Base-by-base conservation (phyloP, 1,284 basidiomycete genomes). In the Tremellales sp. region DNA sequence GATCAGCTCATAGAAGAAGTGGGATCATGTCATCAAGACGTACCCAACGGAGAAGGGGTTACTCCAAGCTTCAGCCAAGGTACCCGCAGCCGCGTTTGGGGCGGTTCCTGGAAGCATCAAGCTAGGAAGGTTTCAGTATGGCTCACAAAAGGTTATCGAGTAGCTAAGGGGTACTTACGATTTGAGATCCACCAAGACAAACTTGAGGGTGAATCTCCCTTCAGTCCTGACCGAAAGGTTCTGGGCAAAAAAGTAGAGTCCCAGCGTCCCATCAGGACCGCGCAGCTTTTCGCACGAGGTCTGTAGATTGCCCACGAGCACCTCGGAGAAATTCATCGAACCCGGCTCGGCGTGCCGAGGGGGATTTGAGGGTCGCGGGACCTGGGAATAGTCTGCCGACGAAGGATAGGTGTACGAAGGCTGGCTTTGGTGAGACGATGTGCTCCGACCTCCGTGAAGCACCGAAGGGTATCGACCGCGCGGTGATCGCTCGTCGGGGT, bases 221-320 rank as follows among this genome's bases (percentile, higher is more conserved):
- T 92, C 88, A 19, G 86, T 90, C 50, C 89, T 80, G 46, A 92
- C 84, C 33, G 86, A 88, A 39, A 93, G 71, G 72, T 93, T 89
- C 60, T 87, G 86, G 66, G 88, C 86, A 48, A 90, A 81, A 74
- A 90, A 91, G 71, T 86, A 91, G 51, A 94, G 83, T 3, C 90
- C 90, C 29, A 81, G 77, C 54, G 83, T 82, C 48, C 85, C 83
- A 68, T 90, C 80, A 63, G 88, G 86, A 62, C 91, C 89, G 47
- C 83, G 73, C 48, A 93, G 76, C 37, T 85, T 81, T 65, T 84
- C 85, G 22, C 88, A 89, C 62, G 87, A 87, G 13, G 88, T 82
- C 21, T 85, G 85, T 16, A 92, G 77, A 1, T 87, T 86, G 7
- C 90, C 90, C 48, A 94, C 87, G 5, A 94, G 79, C 1, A 90